Evolutionary conservation across 2,329 filamentous ascomycete species (phyloP).

Genomic region (Metarhizium sp.): DNA sequence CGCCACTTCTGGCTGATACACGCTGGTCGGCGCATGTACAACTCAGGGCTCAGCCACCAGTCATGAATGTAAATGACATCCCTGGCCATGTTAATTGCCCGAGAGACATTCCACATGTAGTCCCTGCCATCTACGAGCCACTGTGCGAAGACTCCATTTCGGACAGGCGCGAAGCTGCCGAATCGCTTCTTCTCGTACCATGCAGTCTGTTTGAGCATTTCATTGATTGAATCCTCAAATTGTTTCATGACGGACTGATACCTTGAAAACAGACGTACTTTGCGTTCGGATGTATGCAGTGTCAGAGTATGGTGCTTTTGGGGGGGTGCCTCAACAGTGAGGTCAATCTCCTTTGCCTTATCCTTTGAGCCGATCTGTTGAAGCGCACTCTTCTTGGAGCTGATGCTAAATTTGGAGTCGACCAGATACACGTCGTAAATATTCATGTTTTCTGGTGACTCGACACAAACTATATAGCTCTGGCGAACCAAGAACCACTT

Average conservation of each 20-base stretch:
- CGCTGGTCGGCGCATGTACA: constrained; percentile 89
- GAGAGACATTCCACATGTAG: constrained; percentile 99
- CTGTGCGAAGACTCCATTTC: constrained; percentile 79
- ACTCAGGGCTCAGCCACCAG: constrained; percentile 95
- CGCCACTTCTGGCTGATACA: constrained; percentile 98
- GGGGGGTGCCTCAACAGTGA: constrained; percentile 25
- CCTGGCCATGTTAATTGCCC: constrained; percentile 91
- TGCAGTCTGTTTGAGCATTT: constrained; percentile 72
- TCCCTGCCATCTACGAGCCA: constrained; percentile 96
- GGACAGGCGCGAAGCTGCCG: constrained; percentile 85
- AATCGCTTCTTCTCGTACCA: constrained; percentile 84
- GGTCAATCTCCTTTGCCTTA: constrained; percentile 40
- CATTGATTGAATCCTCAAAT: constrained; percentile 85
- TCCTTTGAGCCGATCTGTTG: constrained; percentile 48
- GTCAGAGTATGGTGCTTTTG: constrained; percentile 75
- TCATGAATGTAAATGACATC: constrained; percentile 99
- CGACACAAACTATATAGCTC: constrained; percentile 96
- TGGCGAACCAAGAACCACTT: constrained; percentile 99
- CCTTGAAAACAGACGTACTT: constrained; percentile 80
- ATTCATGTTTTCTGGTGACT: constrained; percentile 96
- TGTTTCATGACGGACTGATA: constrained; percentile 85
- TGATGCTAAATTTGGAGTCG: constrained; percentile 75
- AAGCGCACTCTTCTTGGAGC: constrained; percentile 57
- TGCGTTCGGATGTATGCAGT: constrained; percentile 84
- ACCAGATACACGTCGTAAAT: constrained; percentile 99